Evolutionary conservation across 2,329 filamentous ascomycete genomes (phyloP), one percentile per base, ranked within the genome.

Genomic region (Mycocentrospora acerina): DNA sequence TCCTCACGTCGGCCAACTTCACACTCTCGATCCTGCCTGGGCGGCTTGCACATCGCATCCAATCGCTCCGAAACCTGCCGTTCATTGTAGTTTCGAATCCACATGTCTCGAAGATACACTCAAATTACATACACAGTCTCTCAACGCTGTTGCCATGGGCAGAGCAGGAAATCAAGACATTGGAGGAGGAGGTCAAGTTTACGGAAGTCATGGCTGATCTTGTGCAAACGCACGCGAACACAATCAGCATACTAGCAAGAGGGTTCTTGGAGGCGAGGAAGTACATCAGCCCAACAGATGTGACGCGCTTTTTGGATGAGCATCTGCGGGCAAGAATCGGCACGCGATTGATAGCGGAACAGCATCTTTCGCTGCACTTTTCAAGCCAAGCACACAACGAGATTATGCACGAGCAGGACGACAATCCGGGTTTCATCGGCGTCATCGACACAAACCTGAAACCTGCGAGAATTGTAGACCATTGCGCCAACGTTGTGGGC

Each of bases 71-170:
- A 48, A 95, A 95, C 64, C 81, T 98, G 7, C 93, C 93, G 0
- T 98, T 91, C 69, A 97, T 98, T 50, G 91, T 98, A 38, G 93
- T 98, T 17, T 90, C 91, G n/a, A 97, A 98, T 64, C 88, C 90
- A 1, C 89, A 96, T 64, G 90, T 98, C 54, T 87, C 85, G 17
- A 85, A 86, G 58, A 98, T 98, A 51, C 95, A 97, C 75, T 84
- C 88, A 69, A 97, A 96, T 70, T 98, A 98, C 68, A 77, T 95
- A 29, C 90, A 96, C 69, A 95, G 90, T 2, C 75, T 98, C 14
- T 91, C 88, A 2, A 95, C 90, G 1, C 77, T 98, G 12, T 79
- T 97, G 4, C 90, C 91, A 4, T 96, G 91, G 60, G 83, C 85
- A 22, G 78, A 86, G 61, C 75, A 78, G 40, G 77, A 79, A 40